A percentile compares a stretch with the other conserved stretches of the same genome.
These are phyloP conservation scores for Isoetes engelmannii DNA, from an alignment of 83 land plant genomes.

Conservation along the genomic window DNA sequence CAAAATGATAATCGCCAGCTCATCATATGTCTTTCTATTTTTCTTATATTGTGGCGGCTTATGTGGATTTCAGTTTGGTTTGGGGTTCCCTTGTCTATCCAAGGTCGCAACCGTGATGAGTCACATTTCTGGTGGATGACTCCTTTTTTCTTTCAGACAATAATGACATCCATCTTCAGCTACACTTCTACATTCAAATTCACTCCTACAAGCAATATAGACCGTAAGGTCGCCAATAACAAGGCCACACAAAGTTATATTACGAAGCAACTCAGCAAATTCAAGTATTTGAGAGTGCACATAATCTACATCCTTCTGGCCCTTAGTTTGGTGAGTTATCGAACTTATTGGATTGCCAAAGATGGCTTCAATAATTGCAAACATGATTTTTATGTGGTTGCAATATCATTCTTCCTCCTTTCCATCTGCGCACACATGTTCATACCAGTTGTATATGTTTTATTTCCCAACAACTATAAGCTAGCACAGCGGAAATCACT, in stretches of 20 bases:
- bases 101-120: constrained; percentile 16
- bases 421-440: constrained; percentile 11
- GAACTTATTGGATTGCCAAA: background rate
- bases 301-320: background rate
- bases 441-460: background rate
- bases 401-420: constrained; percentile 6
- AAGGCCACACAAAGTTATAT: background rate
- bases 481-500: constrained; percentile 9
- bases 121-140: constrained; percentile 22
- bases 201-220: constrained; percentile 11
- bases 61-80: constrained; percentile 7
- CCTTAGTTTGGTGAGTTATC: background rate
- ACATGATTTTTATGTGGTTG: constrained; percentile 1
- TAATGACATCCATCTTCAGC: background rate
- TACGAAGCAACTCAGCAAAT: background rate
- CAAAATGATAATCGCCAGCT: background rate
- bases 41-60: constrained; percentile 2
- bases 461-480: background rate
- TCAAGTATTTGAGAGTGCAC: background rate
- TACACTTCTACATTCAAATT: constrained; percentile 9
- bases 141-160: constrained; percentile 5
- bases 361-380: background rate
- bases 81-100: constrained; percentile 8
- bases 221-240: background rate
- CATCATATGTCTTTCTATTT: background rate